These are phyloP conservation scores for Centrapalus pauciflorus DNA, from an alignment of 129 eudicot species.

Conservation along the genomic window DNA sequence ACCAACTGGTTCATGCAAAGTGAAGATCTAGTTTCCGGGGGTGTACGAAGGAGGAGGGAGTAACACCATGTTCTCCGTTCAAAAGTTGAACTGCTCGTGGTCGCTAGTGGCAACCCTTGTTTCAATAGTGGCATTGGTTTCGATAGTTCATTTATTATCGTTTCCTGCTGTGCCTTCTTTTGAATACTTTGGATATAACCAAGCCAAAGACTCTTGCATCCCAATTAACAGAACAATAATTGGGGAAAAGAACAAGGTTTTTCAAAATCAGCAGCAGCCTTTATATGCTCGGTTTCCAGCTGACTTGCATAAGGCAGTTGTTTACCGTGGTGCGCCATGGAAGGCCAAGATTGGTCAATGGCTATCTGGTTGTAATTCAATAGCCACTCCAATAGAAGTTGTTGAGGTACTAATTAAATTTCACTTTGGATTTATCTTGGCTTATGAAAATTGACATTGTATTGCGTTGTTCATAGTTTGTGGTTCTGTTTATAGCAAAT, in stretches of 20 bases:
- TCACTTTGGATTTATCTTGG: not conserved
- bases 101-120: conserved; percentile 53
- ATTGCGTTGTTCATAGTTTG: conserved; percentile 10
- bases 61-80: conserved; percentile 61
- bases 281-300: conserved; percentile 54
- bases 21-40: not conserved
- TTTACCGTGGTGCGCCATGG: conserved; percentile 94
- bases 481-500: conserved; percentile 41
- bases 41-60: not conserved
- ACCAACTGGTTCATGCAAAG: conserved; percentile 15
- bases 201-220: conserved; percentile 45
- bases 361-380: conserved; percentile 78
- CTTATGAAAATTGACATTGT: not conserved
- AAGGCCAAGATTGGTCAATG: conserved; percentile 82
- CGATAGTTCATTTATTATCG: conserved; percentile 54
- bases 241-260: conserved; percentile 17
- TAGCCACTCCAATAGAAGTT: conserved; percentile 44
- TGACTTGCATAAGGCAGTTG: conserved; percentile 76
- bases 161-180: conserved; percentile 53
- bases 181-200: conserved; percentile 50
- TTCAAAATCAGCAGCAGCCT: conserved; percentile 22
- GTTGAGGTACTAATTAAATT: conserved; percentile 50
- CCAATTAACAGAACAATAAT: conserved; percentile 31
- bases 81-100: conserved; percentile 76
- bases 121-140: conserved; percentile 47